phyloP scores from a whole-genome alignment of 1,284 basidiomycete species.

The Sparassis latifolia region DNA sequence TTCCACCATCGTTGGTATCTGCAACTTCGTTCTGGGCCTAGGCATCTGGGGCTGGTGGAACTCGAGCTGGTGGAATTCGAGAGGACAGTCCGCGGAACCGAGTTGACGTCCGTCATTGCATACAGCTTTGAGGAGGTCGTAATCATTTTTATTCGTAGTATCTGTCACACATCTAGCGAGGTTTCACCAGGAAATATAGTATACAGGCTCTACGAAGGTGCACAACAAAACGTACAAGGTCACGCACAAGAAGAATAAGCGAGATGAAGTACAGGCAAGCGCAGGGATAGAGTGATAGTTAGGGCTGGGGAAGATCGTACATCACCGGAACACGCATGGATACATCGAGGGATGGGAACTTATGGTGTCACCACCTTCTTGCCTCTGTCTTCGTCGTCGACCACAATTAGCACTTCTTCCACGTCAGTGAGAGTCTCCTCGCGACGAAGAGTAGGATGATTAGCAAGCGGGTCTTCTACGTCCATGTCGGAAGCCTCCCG shows the following conservation, averaged over 20 bases:
- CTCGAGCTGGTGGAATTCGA: neutral
- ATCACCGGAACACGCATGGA: neutral
- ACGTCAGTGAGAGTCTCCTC: conserved; percentile 17
- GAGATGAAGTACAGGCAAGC: too few relatives aligned
- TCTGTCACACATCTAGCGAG: too few relatives aligned
- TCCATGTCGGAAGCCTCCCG: neutral
- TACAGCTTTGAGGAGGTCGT: neutral
- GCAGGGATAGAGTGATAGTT: too few relatives aligned
- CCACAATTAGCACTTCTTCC: conserved; percentile 12
- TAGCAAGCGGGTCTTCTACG: conserved; percentile 7
- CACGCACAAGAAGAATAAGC: too few relatives aligned
- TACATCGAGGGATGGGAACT: neutral
- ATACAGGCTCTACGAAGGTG: too few relatives aligned
- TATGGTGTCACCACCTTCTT: conserved; percentile 2
- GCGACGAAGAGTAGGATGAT: conserved; percentile 4
- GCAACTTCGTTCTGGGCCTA: conserved; percentile 53
- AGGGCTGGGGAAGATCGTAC: neutral
- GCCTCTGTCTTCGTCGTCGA: conserved; percentile 13
- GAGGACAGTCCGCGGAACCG: neutral
- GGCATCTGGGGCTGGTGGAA: conserved; percentile 30
- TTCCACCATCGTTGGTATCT: conserved; percentile 54
- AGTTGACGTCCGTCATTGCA: neutral
- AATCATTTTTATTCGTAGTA: neutral
- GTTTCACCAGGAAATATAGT: too few relatives aligned
- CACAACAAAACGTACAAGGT: too few relatives aligned